A percentile compares a stretch with the other conserved stretches of the same genome.
Evolutionary conservation across 805 yeast genomes (phyloP).

Genomic region (Komagataella mondaviorum): DNA sequence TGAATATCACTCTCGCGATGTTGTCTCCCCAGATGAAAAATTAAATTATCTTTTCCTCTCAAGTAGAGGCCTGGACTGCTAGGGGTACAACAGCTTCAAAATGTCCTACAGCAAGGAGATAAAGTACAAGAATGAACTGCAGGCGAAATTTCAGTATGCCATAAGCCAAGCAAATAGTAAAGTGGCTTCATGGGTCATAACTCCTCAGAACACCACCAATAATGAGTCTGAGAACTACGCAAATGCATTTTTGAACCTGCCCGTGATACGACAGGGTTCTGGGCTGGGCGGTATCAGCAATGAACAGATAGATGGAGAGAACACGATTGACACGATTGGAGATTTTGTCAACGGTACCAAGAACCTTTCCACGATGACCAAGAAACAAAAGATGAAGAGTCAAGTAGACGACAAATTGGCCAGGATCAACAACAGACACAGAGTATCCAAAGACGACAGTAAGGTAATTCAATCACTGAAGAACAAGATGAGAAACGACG

Average conservation of each 20-base stretch:
- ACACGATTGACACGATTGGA: background rate
- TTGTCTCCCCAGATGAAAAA: background rate
- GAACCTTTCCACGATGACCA: conserved; percentile 3
- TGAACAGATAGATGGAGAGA: background rate
- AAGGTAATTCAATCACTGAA: conserved; percentile 2
- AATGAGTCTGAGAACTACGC: background rate
- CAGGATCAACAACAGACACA: conserved; percentile 4
- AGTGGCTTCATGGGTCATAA: conserved; percentile 18
- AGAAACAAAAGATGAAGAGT: conserved; percentile 1
- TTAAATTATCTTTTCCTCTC: background rate
- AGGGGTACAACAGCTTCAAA: background rate
- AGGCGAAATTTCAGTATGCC: conserved; percentile 24
- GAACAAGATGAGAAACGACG: conserved; percentile 5
- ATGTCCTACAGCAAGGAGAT: conserved; percentile 18
- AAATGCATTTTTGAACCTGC: conserved; percentile 3
- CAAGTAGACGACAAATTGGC: conserved; percentile 1
- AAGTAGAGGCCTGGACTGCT: background rate
- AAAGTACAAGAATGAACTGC: conserved; percentile 25
- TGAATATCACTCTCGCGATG: background rate
- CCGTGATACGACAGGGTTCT: conserved; percentile 5
- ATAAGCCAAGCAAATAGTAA: conserved; percentile 15
- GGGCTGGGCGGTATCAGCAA: conserved; percentile 2
- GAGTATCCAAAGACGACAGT: conserved; percentile 3
- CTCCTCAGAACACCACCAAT: background rate
- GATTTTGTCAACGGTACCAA: conserved; percentile 5